Evolutionary conservation across 176 grass and related monocot genomes (phyloP), one percentile per base, ranked within the genome.

Genomic region (Pontederia crassipes): DNA sequence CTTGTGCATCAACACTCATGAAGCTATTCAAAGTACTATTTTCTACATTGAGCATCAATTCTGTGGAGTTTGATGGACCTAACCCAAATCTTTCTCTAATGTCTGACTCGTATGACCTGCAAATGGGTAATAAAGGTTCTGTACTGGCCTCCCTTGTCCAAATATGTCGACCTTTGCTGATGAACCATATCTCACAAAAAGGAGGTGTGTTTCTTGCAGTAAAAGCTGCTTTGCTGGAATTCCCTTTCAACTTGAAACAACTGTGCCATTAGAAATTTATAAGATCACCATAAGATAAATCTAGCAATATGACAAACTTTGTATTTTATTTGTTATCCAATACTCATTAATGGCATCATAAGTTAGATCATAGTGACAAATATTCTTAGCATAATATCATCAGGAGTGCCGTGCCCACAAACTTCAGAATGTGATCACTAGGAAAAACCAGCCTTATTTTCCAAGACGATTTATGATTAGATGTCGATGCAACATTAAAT

Each of bases 151-250:
- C 92, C 74, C 81, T 85, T 45, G 92, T 90, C 87, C 92, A 96
- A 13, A 96, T 58, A 79, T 91, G 92, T 47, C 92, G 79, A 73
- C 92, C 92, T 79, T 83, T 88, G 61, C 83, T 85, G 6, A 97
- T 76, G 27, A 97, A 97, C 78, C 83, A 97, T 49, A 91, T 87
- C 81, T 97, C 87, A 75, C 92, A 97, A 45, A 91, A 97, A 15
- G 87, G 17, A 70, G 87, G 87, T n/a, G 81, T 78, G 53, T 81
- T 85, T 73, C 72, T 97, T 63, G 64, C 81, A 72, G 75, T 57
- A 69, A 82, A 83, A 66, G 78, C 77, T 64, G 69, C 52, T 51
- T 87, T 97, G 50, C 67, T 73, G 53, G 73, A 73, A 73, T 59
- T 71, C 0, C 75, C 69, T 69, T 87, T 90, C 49, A 90, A 78